Evolutionary conservation across 1,139 yeast genomes (phyloP).

Genomic region (Candida smagusa): DNA sequence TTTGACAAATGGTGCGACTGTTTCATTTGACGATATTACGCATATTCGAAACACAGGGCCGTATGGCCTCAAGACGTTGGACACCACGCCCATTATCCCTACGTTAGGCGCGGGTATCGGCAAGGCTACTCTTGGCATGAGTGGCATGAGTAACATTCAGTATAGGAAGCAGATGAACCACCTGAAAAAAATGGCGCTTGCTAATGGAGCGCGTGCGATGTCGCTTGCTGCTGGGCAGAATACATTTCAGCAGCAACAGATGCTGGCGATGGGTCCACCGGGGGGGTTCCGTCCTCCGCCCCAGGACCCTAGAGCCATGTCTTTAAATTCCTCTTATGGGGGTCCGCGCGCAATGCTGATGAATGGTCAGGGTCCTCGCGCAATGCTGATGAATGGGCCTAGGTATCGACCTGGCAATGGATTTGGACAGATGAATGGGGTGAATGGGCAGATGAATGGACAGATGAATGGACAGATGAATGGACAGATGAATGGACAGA

Average conservation of each 20-base stretch:
- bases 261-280: conserved; percentile 9
- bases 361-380: conserved; percentile 3
- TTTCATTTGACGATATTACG: conserved; percentile 62
- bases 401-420: conserved; percentile 1
- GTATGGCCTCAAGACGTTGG: conserved; percentile 49
- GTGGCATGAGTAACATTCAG: conserved; percentile 46
- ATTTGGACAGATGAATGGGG: neutral
- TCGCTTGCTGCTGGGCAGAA: conserved; percentile 35
- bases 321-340: conserved; percentile 38
- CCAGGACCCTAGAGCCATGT: conserved; percentile 53
- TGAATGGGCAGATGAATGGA: conserved; percentile 1
- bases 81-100: conserved; percentile 74
- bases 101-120: conserved; percentile 37
- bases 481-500: neutral
- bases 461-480: conserved; percentile 1
- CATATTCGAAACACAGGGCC: conserved; percentile 63
- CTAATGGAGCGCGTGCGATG: conserved; percentile 47
- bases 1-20: conserved; percentile 34
- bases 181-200: conserved; percentile 57
- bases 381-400: neutral
- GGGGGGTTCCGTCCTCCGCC: conserved; percentile 7
- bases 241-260: conserved; percentile 27
- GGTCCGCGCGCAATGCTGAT: conserved; percentile 20
- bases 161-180: conserved; percentile 69
- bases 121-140: conserved; percentile 11